Percentiles rank a stretch among this genome's conserved stretches.
Evolutionary conservation across 2,329 filamentous ascomycete species (phyloP).

Genomic region (Curvularia lunata): DNA sequence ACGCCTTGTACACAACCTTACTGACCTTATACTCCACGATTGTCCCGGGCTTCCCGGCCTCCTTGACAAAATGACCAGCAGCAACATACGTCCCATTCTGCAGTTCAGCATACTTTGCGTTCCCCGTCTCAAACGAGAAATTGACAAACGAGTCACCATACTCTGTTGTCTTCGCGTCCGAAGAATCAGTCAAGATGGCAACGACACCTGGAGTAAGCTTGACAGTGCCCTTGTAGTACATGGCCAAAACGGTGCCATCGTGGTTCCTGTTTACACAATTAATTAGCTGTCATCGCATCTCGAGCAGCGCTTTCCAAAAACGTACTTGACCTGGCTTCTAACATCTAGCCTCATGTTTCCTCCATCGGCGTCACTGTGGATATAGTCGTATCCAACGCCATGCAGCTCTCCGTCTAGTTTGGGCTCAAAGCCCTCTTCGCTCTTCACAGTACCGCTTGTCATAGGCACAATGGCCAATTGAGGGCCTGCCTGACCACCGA

Average conservation of each 20-base stretch:
- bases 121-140: conserved; percentile 42
- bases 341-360: conserved; percentile 41
- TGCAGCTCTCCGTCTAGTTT: conserved; percentile 38
- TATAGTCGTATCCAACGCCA: conserved; percentile 43
- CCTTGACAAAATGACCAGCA: conserved; percentile 38
- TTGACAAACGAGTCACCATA: conserved; percentile 42
- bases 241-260: conserved; percentile 35
- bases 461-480: conserved; percentile 39
- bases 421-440: conserved; percentile 39
- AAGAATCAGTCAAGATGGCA: conserved; percentile 27
- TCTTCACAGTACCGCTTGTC: conserved; percentile 40
- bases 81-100: conserved; percentile 41
- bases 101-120: conserved; percentile 35
- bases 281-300: background rate
- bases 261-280: conserved; percentile 17
- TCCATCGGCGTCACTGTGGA: conserved; percentile 37
- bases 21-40: conserved; percentile 45
- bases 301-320: background rate
- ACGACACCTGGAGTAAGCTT: conserved; percentile 32
- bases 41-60: conserved; percentile 23
- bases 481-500: conserved; percentile 33
- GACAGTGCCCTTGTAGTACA: conserved; percentile 45
- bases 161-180: conserved; percentile 37
- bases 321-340: conserved; percentile 35
- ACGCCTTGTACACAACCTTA: conserved; percentile 28